Evolutionary conservation across 805 yeast species (phyloP).

Genomic region (Teunomyces gatunensis): DNA sequence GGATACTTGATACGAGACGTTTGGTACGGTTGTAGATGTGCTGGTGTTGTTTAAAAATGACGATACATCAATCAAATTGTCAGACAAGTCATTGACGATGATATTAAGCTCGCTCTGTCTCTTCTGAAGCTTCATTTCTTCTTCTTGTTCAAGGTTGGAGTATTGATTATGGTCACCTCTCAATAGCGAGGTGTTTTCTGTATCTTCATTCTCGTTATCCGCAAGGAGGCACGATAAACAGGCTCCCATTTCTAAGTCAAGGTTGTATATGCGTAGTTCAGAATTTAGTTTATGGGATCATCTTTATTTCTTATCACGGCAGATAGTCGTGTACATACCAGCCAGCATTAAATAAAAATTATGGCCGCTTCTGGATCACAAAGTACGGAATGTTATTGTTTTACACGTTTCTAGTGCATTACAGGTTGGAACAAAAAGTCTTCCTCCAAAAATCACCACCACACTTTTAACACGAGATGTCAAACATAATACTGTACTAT

Average conservation of each 20-base stretch:
- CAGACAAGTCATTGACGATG: slow-evolving; percentile 41
- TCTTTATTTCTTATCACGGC: neutral
- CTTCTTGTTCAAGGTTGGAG: slow-evolving; percentile 34
- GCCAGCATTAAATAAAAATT: neutral
- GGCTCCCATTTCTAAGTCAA: slow-evolving; percentile 36
- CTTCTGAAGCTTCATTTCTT: slow-evolving; percentile 37
- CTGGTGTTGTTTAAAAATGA: slow-evolving; percentile 12
- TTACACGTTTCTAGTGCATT: too few relatives aligned
- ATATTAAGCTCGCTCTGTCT: slow-evolving; percentile 47
- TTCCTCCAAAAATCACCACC: too few relatives aligned
- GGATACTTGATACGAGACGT: slow-evolving; percentile 2
- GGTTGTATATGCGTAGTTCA: too few relatives aligned
- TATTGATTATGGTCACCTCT: slow-evolving; percentile 23
- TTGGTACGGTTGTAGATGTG: slow-evolving; percentile 5
- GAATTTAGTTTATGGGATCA: neutral
- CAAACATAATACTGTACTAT: too few relatives aligned
- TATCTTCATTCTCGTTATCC: slow-evolving; percentile 34
- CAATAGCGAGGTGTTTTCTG: slow-evolving; percentile 40
- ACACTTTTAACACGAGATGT: too few relatives aligned
- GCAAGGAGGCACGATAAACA: slow-evolving; percentile 47
- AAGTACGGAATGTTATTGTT: too few relatives aligned
- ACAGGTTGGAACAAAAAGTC: too few relatives aligned
- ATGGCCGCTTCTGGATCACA: too few relatives aligned
- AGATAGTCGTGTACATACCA: slow-evolving; percentile 6
- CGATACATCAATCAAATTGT: slow-evolving; percentile 14